Evolutionary conservation across 179 eudicot species (phyloP).

Genomic region (Corrigiola litoralis): DNA sequence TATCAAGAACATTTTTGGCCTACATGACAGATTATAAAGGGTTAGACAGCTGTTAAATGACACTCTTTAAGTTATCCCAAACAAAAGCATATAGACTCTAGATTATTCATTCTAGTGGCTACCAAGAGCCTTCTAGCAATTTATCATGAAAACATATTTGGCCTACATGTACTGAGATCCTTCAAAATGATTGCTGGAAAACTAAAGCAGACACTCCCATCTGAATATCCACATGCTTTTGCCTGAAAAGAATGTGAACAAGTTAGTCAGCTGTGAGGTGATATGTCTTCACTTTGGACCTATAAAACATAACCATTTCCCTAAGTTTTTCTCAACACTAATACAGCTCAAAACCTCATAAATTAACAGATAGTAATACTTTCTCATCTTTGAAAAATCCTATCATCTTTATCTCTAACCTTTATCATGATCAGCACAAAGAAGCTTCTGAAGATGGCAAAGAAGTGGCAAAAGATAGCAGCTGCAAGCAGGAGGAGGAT

Average conservation of each 20-base stretch:
- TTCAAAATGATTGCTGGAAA: background rate
- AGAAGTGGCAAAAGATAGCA: conserved; percentile 4
- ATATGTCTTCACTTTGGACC: background rate
- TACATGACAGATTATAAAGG: too few relatives aligned
- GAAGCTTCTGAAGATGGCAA: background rate
- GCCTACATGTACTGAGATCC: background rate
- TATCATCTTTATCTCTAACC: background rate
- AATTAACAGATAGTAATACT: background rate
- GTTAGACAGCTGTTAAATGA: too few relatives aligned
- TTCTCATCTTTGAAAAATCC: background rate
- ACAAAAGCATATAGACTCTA: background rate
- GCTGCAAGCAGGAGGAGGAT: background rate
- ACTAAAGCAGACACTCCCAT: background rate
- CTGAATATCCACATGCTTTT: background rate
- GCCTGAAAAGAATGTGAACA: background rate
- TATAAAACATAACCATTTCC: background rate
- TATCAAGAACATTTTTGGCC: background rate
- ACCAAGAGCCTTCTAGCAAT: background rate
- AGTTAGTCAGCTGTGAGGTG: background rate
- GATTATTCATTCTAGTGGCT: background rate
- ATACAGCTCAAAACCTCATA: background rate
- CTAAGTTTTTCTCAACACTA: background rate
- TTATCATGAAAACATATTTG: background rate
- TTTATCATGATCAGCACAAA: background rate
- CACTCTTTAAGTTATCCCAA: background rate